phyloP scores from a whole-genome alignment of 805 yeast genomes.

The Pichia occidentalis region DNA sequence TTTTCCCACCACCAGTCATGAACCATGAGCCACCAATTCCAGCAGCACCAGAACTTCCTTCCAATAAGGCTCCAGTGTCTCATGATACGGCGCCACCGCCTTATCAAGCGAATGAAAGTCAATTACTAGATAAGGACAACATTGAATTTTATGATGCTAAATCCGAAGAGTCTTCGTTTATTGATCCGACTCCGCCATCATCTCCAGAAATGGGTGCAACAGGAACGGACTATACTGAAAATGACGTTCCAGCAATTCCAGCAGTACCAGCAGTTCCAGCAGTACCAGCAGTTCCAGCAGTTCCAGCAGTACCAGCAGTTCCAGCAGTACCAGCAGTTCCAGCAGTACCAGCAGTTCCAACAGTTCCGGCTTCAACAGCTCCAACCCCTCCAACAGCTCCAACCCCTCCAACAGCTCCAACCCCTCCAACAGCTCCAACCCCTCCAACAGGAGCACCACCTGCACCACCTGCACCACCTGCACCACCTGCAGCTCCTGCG shows the following conservation, averaged over 20 bases:
- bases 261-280: conserved; percentile 12
- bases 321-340: conserved; percentile 29
- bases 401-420: conserved; percentile 30
- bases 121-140: neutral
- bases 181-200: conserved; percentile 23
- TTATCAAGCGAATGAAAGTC: conserved; percentile 3
- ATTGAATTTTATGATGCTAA: conserved; percentile 16
- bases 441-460: conserved; percentile 29
- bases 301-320: conserved; percentile 25
- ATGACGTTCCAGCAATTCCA: conserved; percentile 13
- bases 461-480: conserved; percentile 26
- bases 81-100: conserved; percentile 19
- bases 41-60: neutral
- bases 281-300: conserved; percentile 15
- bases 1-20: conserved; percentile 6
- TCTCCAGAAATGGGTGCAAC: conserved; percentile 14
- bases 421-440: conserved; percentile 29
- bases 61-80: conserved; percentile 22
- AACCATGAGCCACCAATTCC: conserved; percentile 10
- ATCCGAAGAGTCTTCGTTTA: conserved; percentile 16
- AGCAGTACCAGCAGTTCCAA: conserved; percentile 23
- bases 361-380: conserved; percentile 26
- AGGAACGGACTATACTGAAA: neutral
- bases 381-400: conserved; percentile 28
- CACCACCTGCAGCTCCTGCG: conserved; percentile 28